phyloP scores from a whole-genome alignment of 2,329 filamentous ascomycete genomes.

The Pseudopyricularia cyperi region DNA sequence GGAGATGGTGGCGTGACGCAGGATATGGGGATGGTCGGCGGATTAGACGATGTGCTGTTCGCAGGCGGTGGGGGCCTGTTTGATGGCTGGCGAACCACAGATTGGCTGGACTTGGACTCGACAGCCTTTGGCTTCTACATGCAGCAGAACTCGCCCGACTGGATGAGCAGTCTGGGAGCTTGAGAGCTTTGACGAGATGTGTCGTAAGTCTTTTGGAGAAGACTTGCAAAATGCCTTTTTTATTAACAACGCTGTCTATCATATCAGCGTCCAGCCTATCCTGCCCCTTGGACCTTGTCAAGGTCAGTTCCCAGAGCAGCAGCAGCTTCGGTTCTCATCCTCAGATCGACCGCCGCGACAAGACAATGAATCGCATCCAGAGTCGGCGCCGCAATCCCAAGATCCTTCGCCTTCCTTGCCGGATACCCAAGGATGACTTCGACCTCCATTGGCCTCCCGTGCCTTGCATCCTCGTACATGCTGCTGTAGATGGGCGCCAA shows the following conservation, averaged over 20 bases:
- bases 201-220: background rate
- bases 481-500: conserved; percentile 30
- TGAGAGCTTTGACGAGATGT: background rate
- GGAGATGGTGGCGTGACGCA: background rate
- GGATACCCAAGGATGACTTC: conserved; percentile 51
- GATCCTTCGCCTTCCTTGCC: conserved; percentile 37
- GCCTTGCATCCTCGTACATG: conserved; percentile 47
- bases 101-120: background rate
- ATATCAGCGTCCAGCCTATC: too few relatives aligned
- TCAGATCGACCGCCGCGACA: conserved; percentile 17
- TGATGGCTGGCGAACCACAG: background rate
- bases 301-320: too few relatives aligned
- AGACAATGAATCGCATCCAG: conserved; percentile 26
- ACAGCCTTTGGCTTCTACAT: background rate
- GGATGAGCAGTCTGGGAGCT: background rate
- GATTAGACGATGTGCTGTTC: background rate
- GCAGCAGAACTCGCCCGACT: background rate
- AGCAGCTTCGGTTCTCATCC: conserved; percentile 4
- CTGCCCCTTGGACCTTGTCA: too few relatives aligned
- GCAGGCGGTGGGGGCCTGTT: background rate
- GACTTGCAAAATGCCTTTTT: too few relatives aligned
- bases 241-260: too few relatives aligned
- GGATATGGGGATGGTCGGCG: background rate
- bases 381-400: conserved; percentile 40
- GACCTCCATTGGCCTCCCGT: conserved; percentile 44